phyloP scores from a whole-genome alignment of 2,329 filamentous ascomycete genomes.

The Fusarium chuoi region DNA sequence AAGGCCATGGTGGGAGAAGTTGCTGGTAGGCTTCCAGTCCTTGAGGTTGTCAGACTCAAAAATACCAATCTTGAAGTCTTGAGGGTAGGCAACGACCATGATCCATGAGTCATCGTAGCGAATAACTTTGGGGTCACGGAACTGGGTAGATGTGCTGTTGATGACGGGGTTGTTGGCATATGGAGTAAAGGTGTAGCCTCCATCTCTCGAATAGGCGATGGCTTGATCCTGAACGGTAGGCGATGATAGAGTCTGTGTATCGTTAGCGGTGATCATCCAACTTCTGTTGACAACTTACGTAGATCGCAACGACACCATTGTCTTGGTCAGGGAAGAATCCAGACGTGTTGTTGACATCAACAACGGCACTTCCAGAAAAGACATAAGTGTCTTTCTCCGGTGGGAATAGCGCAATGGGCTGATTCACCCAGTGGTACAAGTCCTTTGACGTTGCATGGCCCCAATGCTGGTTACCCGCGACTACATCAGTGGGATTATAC shows the following conservation, averaged over 20 bases:
- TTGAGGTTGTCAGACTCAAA: conserved; percentile 69
- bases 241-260: conserved; percentile 35
- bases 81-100: conserved; percentile 62
- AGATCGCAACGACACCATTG: conserved; percentile 69
- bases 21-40: conserved; percentile 62
- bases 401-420: conserved; percentile 69
- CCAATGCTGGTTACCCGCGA: conserved; percentile 72
- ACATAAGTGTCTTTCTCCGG: conserved; percentile 56
- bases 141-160: conserved; percentile 62
- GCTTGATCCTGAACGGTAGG: conserved; percentile 60
- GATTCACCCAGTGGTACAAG: conserved; percentile 72
- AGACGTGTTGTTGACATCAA: conserved; percentile 72
- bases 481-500: conserved; percentile 55
- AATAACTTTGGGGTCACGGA: conserved; percentile 74
- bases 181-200: conserved; percentile 69
- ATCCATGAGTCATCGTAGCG: conserved; percentile 68
- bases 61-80: conserved; percentile 67
- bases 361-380: conserved; percentile 66
- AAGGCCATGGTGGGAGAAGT: conserved; percentile 65
- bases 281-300: conserved; percentile 36
- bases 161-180: conserved; percentile 72
- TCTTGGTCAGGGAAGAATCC: conserved; percentile 70
- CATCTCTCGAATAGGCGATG: conserved; percentile 70
- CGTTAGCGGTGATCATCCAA: background rate
- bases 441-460: conserved; percentile 72